Conservation (phyloP, 2,329 filamentous ascomycete species). For the Cladosporium sp. region DNA sequence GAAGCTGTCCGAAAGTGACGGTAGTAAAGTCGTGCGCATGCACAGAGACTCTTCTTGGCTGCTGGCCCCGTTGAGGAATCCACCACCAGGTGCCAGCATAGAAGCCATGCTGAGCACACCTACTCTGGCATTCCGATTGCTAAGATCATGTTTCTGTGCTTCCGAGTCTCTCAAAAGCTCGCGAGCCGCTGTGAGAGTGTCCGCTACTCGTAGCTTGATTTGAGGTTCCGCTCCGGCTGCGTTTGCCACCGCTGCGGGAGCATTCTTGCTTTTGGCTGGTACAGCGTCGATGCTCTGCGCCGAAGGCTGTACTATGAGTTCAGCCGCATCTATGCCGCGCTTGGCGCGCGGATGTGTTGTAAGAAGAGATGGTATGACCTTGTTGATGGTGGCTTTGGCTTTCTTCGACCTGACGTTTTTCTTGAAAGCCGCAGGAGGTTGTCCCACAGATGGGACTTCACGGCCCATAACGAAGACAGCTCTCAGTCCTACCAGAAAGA, state of each 20-base stretch:
- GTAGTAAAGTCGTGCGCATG: conserved; percentile 53
- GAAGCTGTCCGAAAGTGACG: conserved; percentile 52
- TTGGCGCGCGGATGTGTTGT: conserved; percentile 51
- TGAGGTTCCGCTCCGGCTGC: background rate
- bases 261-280: conserved; percentile 12
- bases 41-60: conserved; percentile 59
- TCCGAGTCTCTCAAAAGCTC: conserved; percentile 22
- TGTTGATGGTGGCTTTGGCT: conserved; percentile 54
- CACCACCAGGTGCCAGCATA: conserved; percentile 55
- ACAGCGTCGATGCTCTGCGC: conserved; percentile 7
- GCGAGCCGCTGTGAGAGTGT: conserved; percentile 52
- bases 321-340: conserved; percentile 50
- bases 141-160: conserved; percentile 17
- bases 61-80: conserved; percentile 55
- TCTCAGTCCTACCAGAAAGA: no score
- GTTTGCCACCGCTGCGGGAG: conserved; percentile 10
- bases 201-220: conserved; percentile 43
- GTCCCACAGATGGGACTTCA: conserved; percentile 17
- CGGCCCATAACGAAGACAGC: conserved; percentile 14
- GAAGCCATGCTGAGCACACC: conserved; percentile 61
- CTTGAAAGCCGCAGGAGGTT: conserved; percentile 20
- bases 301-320: conserved; percentile 45
- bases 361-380: conserved; percentile 55
- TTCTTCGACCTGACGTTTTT: conserved; percentile 25
- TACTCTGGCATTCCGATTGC: conserved; percentile 32